These are phyloP conservation scores for Trichosporon inkin DNA, from an alignment of 1,284 basidiomycete genomes.

Conservation along the genomic window DNA sequence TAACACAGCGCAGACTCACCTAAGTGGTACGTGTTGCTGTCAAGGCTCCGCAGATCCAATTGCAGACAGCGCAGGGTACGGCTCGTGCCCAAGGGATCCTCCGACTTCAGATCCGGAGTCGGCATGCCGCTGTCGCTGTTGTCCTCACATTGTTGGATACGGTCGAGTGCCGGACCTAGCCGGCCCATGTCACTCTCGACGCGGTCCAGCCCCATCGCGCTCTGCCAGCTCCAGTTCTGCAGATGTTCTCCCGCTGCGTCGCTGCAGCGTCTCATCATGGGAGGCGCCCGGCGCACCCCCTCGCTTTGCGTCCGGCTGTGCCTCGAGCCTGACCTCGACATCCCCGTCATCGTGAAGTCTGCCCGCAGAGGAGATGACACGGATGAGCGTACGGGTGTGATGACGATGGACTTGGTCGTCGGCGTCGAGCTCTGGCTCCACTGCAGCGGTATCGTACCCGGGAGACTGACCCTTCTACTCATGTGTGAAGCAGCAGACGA, in stretches of 20 bases:
- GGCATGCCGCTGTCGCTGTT: background rate
- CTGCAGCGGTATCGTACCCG: constrained; percentile 1
- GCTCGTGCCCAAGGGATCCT: background rate
- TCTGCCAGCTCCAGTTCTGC: constrained; percentile 1
- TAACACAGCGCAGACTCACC: constrained; percentile 7
- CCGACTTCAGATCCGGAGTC: background rate
- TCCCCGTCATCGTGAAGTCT: background rate
- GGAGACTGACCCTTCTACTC: background rate
- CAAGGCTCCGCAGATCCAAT: constrained; percentile 36
- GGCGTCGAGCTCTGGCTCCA: constrained; percentile 9
- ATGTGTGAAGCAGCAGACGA: background rate
- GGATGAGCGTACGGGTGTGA: background rate
- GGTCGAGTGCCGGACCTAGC: background rate
- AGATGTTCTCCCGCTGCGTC: constrained; percentile 3
- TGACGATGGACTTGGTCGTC: background rate
- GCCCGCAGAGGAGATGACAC: constrained; percentile 3
- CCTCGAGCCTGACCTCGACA: constrained; percentile 4
- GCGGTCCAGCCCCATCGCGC: background rate
- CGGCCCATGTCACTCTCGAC: constrained; percentile 1
- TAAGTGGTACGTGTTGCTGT: constrained; percentile 12
- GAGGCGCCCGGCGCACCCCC: background rate
- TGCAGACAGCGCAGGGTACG: constrained; percentile 43
- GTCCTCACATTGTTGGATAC: constrained; percentile 1
- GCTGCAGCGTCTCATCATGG: constrained; percentile 12
- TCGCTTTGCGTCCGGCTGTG: constrained; percentile 4